phyloP scores from a whole-genome alignment of 1,284 basidiomycete genomes.

The Crucibulum parvulum region DNA sequence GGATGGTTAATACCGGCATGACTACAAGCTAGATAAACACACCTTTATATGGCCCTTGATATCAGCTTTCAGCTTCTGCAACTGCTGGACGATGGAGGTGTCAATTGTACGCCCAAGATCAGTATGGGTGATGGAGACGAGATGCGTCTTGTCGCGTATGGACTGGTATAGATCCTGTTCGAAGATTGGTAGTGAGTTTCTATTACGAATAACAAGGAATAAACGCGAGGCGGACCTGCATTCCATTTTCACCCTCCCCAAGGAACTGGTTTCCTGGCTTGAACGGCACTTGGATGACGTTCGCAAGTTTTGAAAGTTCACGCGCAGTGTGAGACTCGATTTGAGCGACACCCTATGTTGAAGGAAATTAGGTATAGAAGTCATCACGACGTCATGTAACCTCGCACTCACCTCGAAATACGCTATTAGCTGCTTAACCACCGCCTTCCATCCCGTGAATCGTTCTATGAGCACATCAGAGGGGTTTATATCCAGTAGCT shows the following conservation, averaged over 20 bases:
- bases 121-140: conserved; percentile 95
- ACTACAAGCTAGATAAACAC: too few species aligned
- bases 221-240: conserved; percentile 59
- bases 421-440: conserved; percentile 93
- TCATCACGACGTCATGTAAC: not conserved
- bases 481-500: conserved; percentile 89
- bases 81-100: conserved; percentile 96
- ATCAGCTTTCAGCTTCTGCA: conserved; percentile 98
- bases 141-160: conserved; percentile 93
- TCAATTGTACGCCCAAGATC: conserved; percentile 97
- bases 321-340: conserved; percentile 95
- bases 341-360: conserved; percentile 83
- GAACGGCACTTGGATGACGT: conserved; percentile 98
- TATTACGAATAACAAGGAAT: not conserved
- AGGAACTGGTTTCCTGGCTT: conserved; percentile 94
- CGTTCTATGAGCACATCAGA: conserved; percentile 98
- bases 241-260: conserved; percentile 78
- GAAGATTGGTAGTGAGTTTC: not conserved
- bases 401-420: conserved; percentile 70
- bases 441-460: conserved; percentile 92
- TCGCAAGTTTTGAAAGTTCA: conserved; percentile 95
- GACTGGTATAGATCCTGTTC: conserved; percentile 90
- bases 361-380: not conserved
- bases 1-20: not conserved
- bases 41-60: conserved; percentile 63